phyloP scores from a whole-genome alignment of 495 filamentous ascomycete genomes.

The Penicillium diatomitis region DNA sequence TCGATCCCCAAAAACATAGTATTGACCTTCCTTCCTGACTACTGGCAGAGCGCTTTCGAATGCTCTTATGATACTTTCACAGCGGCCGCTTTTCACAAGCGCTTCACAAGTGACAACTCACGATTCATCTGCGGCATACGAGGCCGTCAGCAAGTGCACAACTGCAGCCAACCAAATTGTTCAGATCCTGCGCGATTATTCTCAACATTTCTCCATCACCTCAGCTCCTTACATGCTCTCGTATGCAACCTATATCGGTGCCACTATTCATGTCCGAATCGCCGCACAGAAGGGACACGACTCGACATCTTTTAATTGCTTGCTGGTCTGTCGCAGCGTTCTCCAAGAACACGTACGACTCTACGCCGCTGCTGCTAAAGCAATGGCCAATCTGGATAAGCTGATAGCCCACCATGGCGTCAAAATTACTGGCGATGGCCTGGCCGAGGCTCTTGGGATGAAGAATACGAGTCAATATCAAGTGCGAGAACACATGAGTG shows the following conservation, averaged over 20 bases:
- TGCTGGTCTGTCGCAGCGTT: conserved; percentile 12
- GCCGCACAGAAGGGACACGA: conserved; percentile 17
- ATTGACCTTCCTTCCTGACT: not conserved
- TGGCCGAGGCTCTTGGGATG: not conserved
- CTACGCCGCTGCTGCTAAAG: conserved; percentile 19
- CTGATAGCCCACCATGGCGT: conserved; percentile 13
- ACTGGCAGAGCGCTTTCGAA: conserved; percentile 20
- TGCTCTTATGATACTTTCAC: conserved; percentile 20
- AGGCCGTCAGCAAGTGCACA: conserved; percentile 21
- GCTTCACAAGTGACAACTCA: conserved; percentile 2
- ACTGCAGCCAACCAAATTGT: conserved; percentile 23
- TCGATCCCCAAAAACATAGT: not conserved
- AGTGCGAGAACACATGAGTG: not conserved
- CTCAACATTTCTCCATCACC: conserved; percentile 16
- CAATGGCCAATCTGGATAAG: conserved; percentile 14
- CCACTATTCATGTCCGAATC: conserved; percentile 24
- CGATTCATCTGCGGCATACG: conserved; percentile 13
- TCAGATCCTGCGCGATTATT: conserved; percentile 21
- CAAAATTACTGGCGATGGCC: not conserved
- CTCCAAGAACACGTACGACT: conserved; percentile 11
- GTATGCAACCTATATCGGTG: conserved; percentile 27
- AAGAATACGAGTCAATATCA: not conserved
- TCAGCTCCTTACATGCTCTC: conserved; percentile 26
- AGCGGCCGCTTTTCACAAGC: conserved; percentile 18
- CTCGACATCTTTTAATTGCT: conserved; percentile 14